A percentile compares a stretch with the other conserved stretches of the same genome.
Conservation (phyloP, 768 basidiomycete genomes). For the Scleroderma bovista region DNA sequence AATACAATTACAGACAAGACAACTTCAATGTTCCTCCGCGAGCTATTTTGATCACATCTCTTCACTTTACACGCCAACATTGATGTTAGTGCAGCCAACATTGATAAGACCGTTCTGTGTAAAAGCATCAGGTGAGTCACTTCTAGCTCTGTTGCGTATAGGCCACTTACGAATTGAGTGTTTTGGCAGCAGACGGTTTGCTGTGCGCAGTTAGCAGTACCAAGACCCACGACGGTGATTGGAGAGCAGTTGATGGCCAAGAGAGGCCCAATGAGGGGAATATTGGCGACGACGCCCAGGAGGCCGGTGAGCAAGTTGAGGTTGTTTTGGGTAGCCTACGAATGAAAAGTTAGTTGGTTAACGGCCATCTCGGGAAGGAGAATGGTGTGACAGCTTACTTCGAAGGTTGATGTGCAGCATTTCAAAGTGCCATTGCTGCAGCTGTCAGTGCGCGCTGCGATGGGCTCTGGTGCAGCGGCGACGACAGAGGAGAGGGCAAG, state of each 20-base stretch:
- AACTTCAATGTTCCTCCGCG: too few species aligned
- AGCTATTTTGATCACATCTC: too few species aligned
- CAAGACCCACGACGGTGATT: slow-evolving; percentile 22
- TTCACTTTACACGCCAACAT: not conserved
- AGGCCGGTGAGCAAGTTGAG: not conserved
- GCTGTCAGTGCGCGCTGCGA: slow-evolving; percentile 1
- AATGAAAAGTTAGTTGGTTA: not conserved
- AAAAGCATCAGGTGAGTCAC: too few species aligned
- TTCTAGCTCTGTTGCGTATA: not conserved
- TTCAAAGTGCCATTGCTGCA: slow-evolving; percentile 26
- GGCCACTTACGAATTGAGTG: slow-evolving; percentile 36
- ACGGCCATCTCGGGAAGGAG: too few species aligned
- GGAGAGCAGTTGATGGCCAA: slow-evolving; percentile 36
- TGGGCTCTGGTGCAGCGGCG: not conserved
- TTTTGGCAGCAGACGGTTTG: slow-evolving; percentile 43
- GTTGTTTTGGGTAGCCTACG: too few species aligned
- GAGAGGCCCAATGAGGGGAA: too few species aligned
- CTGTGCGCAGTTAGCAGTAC: slow-evolving; percentile 4
- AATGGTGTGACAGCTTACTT: not conserved
- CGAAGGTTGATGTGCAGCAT: slow-evolving; percentile 17
- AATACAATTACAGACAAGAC: too few species aligned
- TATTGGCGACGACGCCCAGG: not conserved
- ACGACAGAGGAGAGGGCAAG: not conserved
- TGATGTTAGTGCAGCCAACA: not conserved
- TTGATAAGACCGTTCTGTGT: not conserved